Conservation (phyloP, 129 eudicot genomes). For the Helichrysum umbraculigerum region DNA sequence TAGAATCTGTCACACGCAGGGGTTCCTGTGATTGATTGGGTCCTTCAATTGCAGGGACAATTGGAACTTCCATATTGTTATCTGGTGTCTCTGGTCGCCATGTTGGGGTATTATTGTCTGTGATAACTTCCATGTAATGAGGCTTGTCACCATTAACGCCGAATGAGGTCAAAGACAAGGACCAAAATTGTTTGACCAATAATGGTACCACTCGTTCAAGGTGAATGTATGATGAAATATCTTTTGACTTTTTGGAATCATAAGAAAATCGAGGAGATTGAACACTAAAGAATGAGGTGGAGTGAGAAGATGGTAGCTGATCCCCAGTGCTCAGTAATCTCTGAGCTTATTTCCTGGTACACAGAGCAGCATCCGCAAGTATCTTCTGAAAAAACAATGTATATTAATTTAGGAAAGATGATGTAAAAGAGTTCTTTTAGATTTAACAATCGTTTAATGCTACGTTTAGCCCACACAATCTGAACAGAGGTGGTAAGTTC, state of each 20-base stretch:
- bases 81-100: conserved; percentile 47
- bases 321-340: conserved; percentile 59
- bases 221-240: conserved; percentile 70
- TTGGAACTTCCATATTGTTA: conserved; percentile 21
- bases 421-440: conserved; percentile 20
- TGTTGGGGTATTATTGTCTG: conserved; percentile 41
- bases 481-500: not conserved
- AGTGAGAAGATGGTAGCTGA: conserved; percentile 61
- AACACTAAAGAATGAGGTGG: conserved; percentile 58
- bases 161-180: conserved; percentile 66
- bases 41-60: conserved; percentile 42
- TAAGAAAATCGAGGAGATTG: conserved; percentile 59
- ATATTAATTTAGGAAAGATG: conserved; percentile 12
- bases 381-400: conserved; percentile 52
- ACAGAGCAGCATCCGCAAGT: conserved; percentile 85
- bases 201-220: conserved; percentile 71
- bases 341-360: conserved; percentile 89
- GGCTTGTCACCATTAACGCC: conserved; percentile 31
- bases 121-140: conserved; percentile 51
- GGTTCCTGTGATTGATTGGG: conserved; percentile 69
- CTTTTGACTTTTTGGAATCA: conserved; percentile 53
- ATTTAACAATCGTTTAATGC: not conserved
- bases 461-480: not conserved
- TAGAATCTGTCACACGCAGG: conserved; percentile 89
- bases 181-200: conserved; percentile 91